Base-by-base conservation (phyloP, 2,329 filamentous ascomycete species). In the Blumeriella jaapii region DNA sequence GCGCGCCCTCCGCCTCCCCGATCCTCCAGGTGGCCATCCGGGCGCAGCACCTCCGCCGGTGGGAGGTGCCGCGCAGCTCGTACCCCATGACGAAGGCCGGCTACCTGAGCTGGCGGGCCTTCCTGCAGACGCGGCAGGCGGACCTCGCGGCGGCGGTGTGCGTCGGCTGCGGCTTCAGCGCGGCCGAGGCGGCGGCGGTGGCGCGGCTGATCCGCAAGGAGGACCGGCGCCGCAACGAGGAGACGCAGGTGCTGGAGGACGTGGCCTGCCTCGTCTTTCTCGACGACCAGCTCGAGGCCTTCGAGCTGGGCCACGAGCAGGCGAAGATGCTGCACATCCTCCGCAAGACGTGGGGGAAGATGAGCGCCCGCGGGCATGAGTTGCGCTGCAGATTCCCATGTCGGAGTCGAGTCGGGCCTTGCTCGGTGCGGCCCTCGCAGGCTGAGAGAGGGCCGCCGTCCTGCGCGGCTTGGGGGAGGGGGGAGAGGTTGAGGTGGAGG, bases 261-360 rank as follows among this genome's bases (percentile, higher is more conserved):
- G 81, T 85, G 29, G 85, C 85, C 3, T 93, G 84, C 54, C 61
- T 93, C 36, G 84, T 93, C 17, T 93, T 93, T 55, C 60, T 93
- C 46, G 84, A 91, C 55, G 83, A 89, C 55, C 82, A 91, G 54
- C 81, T 93, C 44, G 84, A 87, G 50, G 72, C 70, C 32, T 93
- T 91, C 59, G 79, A 84, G 63, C 67, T 57, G 47, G 68, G 71
- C 17, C 68, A 77, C 35, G 80, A 85, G 52, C 82, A 89, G 60
- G 78, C 75, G 32, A 93, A 91, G 67, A 74, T 85, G 40, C 55
- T 89, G 13, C 62, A 60, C 12, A 83, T 85, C 45, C 54, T 85
- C 55, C 62, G 63, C 48, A 84, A 84, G 68, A 83, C 79, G 10
- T 84, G 79, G 79, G 74, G 51, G 30, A 85, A 85, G 64, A 85